Base-by-base conservation (phyloP, 2,329 filamentous ascomycete genomes). In the Purpureocillium lavendulum region DNA sequence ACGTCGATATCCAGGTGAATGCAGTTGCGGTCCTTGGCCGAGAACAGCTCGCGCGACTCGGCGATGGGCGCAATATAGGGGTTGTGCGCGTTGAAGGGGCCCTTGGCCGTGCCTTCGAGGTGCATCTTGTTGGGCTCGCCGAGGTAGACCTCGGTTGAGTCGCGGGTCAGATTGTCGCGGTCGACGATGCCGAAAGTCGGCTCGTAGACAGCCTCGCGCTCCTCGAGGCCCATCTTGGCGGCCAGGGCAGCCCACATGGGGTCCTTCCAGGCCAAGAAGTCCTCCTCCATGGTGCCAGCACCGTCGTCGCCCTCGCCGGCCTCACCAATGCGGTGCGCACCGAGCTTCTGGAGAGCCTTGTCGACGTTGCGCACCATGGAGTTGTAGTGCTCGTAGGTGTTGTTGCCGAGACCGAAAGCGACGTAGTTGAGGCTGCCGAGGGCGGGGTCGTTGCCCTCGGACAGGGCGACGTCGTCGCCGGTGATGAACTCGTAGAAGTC, bases 311-410 rank as follows among this genome's bases (percentile, higher is more conserved):
- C 92, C 69, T 97, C 90, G 52, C 94, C 92, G 40, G 89, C 87
- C 42, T 81, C 72, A 34, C 92, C 89, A 50, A 98, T 87, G 50
- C 87, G 77, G 56, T 80, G 74, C 11, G 85, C 92, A 45, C 92
- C 92, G 15, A 94, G 73, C 55, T 85, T 90, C 56, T 80, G 73
- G 43, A 98, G 70, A 45, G 80, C 81, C 60, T 84, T 80, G 66
- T 92, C 80, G 42, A 97, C 82, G 47, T 90, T 86, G 61, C 90
- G 87, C 44, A 98, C 89, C 87, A 98, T 95, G 38, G 84, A 84
- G 70, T 98, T 98, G 75, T 96, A 98, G 71, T 98, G 92, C 61
- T 98, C 92, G 61, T 98, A 98, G 21, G 92, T 97, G 71, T 97
- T 98, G 73, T 98, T 98, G 50, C 92, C 92, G 30, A 98, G 80